Evolutionary conservation across 805 yeast species (phyloP), one percentile per base, ranked within the genome.

Genomic region (Yarrowia alimentaria): DNA sequence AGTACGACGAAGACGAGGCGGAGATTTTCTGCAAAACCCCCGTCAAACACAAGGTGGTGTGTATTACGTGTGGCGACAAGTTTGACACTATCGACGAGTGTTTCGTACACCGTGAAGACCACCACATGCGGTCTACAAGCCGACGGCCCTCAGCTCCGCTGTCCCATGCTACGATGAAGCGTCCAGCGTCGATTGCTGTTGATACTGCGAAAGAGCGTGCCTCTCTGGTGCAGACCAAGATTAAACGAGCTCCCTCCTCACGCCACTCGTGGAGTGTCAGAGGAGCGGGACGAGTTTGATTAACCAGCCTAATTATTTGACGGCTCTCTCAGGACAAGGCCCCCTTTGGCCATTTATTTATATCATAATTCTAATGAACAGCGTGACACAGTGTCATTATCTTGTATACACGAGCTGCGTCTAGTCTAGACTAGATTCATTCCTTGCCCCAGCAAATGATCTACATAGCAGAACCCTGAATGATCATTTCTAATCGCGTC

Each of bases 221-320:
- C 18, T 21, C 47, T 19, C 47, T 40, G 4, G 33, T 40, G 25
- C 33, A 40, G 9, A 40, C 47, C 5, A 40, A 40, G 25, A 14
- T 24, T 13, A 37, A 37, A 37, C 21, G 43, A n/a, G 24, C 25
- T 25, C 19, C 33, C 9, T 40, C 47, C 8, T 26, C 47, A 20
- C 47, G 33, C 9, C 47, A 40, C 33, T 40, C 47, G 13, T 40
- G 47, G 47, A 40, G 33, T 29, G 33, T 40, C 6, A 17, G 47
- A 13, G 25, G 28, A 29, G n/a, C 28, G 33, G 33, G 33, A 12
- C 28, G 30, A 3, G 43, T n/a, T n/a, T 37, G 25, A 16, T 12
- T 12, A 12, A 17, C 21, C 24, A 7, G 29, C 6, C 29, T n/a
- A 26, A 26, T 22, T 8, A 22, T 22, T 22, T 22, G 25, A 22